Percentiles rank a stretch among this genome's conserved stretches.
Evolutionary conservation across 495 filamentous ascomycete genomes (phyloP).

Genomic region (Chaetomium cochliodes): DNA sequence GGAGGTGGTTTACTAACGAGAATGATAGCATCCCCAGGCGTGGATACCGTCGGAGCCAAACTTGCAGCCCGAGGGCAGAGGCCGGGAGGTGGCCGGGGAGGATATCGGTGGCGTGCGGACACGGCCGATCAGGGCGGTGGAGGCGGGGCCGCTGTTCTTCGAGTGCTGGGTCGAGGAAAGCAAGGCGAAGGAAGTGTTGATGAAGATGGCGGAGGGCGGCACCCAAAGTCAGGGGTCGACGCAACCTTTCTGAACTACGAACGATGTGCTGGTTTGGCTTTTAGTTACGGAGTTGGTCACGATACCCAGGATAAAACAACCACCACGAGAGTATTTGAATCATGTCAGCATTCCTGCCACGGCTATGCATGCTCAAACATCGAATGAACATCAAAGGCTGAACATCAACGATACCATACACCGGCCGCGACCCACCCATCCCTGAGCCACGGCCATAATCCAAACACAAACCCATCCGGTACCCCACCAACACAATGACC

Average conservation of each 20-base stretch:
- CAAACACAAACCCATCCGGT: constrained; percentile 7
- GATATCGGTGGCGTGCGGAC: constrained; percentile 50
- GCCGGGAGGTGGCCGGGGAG: constrained; percentile 35
- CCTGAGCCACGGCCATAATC: neutral
- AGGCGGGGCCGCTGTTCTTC: constrained; percentile 63
- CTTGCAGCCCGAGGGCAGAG: constrained; percentile 43
- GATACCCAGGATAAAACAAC: neutral
- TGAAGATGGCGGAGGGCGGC: neutral
- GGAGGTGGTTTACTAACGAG: neutral
- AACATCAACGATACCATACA: constrained; percentile 11
- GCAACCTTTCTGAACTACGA: neutral
- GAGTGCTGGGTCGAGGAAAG: constrained; percentile 69
- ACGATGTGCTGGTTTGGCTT: neutral
- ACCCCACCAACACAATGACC: neutral
- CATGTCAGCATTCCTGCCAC: constrained; percentile 13
- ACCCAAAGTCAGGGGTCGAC: neutral
- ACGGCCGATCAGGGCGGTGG: constrained; percentile 57
- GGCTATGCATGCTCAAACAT: constrained; percentile 1
- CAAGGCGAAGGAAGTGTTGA: constrained; percentile 34
- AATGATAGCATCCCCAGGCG: constrained; percentile 57
- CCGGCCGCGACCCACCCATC: constrained; percentile 1
- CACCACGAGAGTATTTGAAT: neutral
- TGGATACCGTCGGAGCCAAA: constrained; percentile 63
- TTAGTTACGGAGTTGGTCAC: constrained; percentile 3
- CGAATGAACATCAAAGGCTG: constrained; percentile 1